Evolutionary conservation across 2,329 filamentous ascomycete genomes (phyloP).

Genomic region (Chrysoporthe austroafricana): DNA sequence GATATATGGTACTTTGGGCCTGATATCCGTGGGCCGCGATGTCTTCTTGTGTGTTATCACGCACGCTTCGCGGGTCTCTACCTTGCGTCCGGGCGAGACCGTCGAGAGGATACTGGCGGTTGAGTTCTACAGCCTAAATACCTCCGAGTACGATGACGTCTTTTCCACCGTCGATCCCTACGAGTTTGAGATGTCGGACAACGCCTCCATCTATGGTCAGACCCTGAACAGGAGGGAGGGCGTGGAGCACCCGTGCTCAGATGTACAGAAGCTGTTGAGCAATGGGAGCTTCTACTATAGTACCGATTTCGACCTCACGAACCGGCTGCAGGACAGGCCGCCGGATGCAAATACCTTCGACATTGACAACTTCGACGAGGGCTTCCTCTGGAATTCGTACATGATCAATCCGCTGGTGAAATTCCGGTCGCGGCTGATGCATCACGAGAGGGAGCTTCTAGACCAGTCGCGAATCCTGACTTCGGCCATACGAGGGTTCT

Average conservation of each 20-base stretch:
- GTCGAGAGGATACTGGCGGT: conserved; percentile 85
- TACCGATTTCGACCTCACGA: conserved; percentile 96
- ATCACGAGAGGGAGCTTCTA: conserved; percentile 75
- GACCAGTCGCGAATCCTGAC: conserved; percentile 88
- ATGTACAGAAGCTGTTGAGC: conserved; percentile 87
- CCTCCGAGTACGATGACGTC: conserved; percentile 81
- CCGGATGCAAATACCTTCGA: conserved; percentile 80
- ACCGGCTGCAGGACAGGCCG: conserved; percentile 83
- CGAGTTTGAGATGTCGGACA: conserved; percentile 54
- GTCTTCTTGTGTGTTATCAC: conserved; percentile 92
- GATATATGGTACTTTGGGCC: conserved; percentile 82
- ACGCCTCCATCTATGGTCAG: conserved; percentile 52
- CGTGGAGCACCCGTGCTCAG: conserved; percentile 85
- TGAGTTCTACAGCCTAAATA: conserved; percentile 92
- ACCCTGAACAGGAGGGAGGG: conserved; percentile 68
- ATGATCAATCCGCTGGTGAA: conserved; percentile 94
- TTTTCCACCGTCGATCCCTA: conserved; percentile 55
- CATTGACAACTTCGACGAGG: conserved; percentile 89
- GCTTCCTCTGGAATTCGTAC: conserved; percentile 96
- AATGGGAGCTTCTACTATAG: conserved; percentile 98
- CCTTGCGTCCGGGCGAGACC: conserved; percentile 82
- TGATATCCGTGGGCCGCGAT: conserved; percentile 82
- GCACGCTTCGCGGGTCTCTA: conserved; percentile 76
- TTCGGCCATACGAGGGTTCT: conserved; percentile 92
- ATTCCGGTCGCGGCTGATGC: conserved; percentile 81